A percentile compares a stretch with the other conserved stretches of the same genome.
These are phyloP conservation scores for Sporothrix humicola DNA, from an alignment of 2,329 filamentous ascomycete genomes.

Conservation along the genomic window DNA sequence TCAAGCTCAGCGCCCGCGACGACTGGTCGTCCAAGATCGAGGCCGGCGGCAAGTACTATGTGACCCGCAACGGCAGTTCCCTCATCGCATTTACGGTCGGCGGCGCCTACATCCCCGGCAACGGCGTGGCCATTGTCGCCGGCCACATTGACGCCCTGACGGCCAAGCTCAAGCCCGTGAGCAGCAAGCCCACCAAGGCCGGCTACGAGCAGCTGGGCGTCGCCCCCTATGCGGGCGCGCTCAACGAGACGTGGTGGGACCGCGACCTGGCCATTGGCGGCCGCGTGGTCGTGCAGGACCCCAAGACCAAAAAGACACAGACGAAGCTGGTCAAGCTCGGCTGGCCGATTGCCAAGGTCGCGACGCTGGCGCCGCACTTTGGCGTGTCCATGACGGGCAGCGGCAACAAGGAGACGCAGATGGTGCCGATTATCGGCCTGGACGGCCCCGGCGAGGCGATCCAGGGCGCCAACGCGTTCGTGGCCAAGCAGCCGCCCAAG, in stretches of 20 bases:
- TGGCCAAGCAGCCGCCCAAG: conserved; percentile 80
- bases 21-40: conserved; percentile 75
- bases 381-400: conserved; percentile 72
- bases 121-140: conserved; percentile 61
- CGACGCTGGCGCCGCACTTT: conserved; percentile 92
- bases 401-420: conserved; percentile 87
- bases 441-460: conserved; percentile 70
- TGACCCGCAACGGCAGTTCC: conserved; percentile 47
- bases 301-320: conserved; percentile 73
- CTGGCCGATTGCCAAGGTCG: conserved; percentile 91
- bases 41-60: conserved; percentile 62
- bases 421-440: conserved; percentile 90
- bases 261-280: conserved; percentile 90
- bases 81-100: conserved; percentile 48
- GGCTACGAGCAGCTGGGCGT: conserved; percentile 90
- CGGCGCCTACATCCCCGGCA: conserved; percentile 46
- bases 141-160: conserved; percentile 94
- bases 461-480: conserved; percentile 74
- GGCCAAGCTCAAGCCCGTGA: conserved; percentile 88
- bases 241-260: conserved; percentile 97
- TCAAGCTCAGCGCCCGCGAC: conserved; percentile 77
- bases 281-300: conserved; percentile 80
- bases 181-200: conserved; percentile 79
- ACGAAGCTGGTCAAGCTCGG: conserved; percentile 86
- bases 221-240: conserved; percentile 85